Evolutionary conservation across 2,329 filamentous ascomycete species (phyloP), one percentile per base, ranked within the genome.

Genomic region (Alternaria sp.): DNA sequence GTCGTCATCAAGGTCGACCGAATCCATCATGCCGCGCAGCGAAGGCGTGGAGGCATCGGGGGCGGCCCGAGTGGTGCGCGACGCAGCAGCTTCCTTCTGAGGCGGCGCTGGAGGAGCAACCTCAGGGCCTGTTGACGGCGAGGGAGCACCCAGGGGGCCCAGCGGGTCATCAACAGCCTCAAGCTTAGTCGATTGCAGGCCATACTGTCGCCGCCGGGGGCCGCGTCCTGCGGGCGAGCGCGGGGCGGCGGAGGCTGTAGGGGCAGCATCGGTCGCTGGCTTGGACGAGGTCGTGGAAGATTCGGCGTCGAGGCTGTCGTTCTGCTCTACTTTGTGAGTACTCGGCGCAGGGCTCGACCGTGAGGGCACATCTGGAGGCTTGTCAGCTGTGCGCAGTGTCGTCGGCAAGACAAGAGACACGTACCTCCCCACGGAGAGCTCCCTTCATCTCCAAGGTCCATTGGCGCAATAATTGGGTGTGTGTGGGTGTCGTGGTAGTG

Each of bases 91-190:
- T 78, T 89, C 88, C 80, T 90, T 89, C 72, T 87, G 85, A 14
- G 87, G 88, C 33, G 87, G 87, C 41, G 83, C 89, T n/a, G 91
- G 91, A 61, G 91, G 91, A 60, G 90, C 91, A 64, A 88, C 85
- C 58, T 89, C 87, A 60, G 76, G 70, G 58, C 82, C 79, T 37
- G 80, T 74, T 5, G 80, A 78, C 33, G 86, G 86, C 55, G 87
- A 87, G 26, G 90, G 80, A 58, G 89, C 90, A 62, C 92, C 92
- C 55, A 96, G 84, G 21, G 92, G 92, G 1, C 92, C 93, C 49
- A 94, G 87, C 60, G 91, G 90, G 73, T 88, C 85, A 76, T 94
- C 91, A 70, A 93, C 90, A 65, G 90, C 90, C 81, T 95, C 89
- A 64, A 95, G 90, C 58, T 89, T 90, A 50, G 92, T 94, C 28